Evolutionary conservation across 2,329 filamentous ascomycete genomes (phyloP).

Genomic region (Aspergillus intermedius): DNA sequence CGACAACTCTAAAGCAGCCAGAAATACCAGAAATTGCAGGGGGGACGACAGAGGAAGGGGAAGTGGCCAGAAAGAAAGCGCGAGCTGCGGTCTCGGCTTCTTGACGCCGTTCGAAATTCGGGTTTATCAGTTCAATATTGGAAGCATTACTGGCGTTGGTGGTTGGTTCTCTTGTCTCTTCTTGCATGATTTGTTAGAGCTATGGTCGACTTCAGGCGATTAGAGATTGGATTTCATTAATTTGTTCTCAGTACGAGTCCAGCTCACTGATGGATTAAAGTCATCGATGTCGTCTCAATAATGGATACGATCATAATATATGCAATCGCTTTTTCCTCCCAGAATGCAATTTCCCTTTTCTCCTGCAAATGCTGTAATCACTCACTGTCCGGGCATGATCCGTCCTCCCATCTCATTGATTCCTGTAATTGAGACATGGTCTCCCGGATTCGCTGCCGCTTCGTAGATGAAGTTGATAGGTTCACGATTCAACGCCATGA

Average conservation of each 20-base stretch:
- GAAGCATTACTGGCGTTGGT: constrained; percentile 23
- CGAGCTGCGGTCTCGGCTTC: constrained; percentile 7
- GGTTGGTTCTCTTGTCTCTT: constrained; percentile 3
- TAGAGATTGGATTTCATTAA: constrained; percentile 5
- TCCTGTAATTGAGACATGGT: constrained; percentile 57
- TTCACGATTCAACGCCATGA: constrained; percentile 76
- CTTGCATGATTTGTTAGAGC: background rate
- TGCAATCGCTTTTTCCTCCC: background rate
- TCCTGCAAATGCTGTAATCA: background rate
- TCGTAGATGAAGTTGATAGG: constrained; percentile 87
- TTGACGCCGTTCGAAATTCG: background rate
- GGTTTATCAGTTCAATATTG: background rate
- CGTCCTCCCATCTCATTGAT: constrained; percentile 33
- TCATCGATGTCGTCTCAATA: background rate
- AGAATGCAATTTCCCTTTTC: background rate
- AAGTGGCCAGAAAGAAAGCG: constrained; percentile 20
- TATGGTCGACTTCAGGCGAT: background rate
- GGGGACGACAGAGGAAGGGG: constrained; percentile 25
- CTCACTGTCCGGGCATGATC: constrained; percentile 38
- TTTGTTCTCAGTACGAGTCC: constrained; percentile 4
- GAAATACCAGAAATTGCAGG: constrained; percentile 17
- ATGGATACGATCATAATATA: background rate
- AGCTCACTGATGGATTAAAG: background rate
- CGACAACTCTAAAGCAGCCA: constrained; percentile 15
- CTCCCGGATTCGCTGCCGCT: constrained; percentile 81